Evolutionary conservation across 441 rosid species (phyloP).

Genomic region (Raphanus hybrid): DNA sequence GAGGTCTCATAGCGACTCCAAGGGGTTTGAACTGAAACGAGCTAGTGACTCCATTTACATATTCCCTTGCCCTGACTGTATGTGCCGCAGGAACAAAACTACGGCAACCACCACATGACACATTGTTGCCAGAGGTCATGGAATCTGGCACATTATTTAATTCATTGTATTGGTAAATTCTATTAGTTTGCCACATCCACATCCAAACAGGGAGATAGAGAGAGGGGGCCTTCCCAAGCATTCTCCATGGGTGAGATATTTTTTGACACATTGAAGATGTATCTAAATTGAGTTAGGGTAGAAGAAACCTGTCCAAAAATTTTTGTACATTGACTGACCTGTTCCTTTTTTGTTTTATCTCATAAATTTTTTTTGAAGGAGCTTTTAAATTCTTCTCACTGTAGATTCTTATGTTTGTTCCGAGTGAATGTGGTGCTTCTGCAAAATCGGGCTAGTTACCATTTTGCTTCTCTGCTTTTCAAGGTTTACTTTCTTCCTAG

Average conservation of each 20-base stretch:
- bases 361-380: background rate
- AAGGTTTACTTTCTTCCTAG: background rate
- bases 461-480: background rate
- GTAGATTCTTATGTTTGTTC: constrained; percentile 5
- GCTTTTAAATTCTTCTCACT: background rate
- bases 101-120: constrained; percentile 25
- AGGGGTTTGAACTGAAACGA: constrained; percentile 92
- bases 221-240: constrained; percentile 35
- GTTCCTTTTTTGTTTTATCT: background rate
- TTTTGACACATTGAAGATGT: constrained; percentile 22
- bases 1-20: constrained; percentile 93
- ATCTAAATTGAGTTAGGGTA: constrained; percentile 1
- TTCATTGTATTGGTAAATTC: constrained; percentile 48
- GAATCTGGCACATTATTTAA: constrained; percentile 47
- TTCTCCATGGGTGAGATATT: background rate
- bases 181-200: constrained; percentile 52
- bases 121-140: constrained; percentile 16
- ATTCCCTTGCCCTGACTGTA: constrained; percentile 98
- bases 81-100: constrained; percentile 80
- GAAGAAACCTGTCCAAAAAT: constrained; percentile 6
- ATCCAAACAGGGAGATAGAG: constrained; percentile 1
- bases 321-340: constrained; percentile 17
- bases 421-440: constrained; percentile 18
- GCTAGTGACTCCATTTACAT: constrained; percentile 86
- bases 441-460: background rate